These are phyloP conservation scores for Echites panduratus DNA, from an alignment of 257 asterid species.

Conservation along the genomic window DNA sequence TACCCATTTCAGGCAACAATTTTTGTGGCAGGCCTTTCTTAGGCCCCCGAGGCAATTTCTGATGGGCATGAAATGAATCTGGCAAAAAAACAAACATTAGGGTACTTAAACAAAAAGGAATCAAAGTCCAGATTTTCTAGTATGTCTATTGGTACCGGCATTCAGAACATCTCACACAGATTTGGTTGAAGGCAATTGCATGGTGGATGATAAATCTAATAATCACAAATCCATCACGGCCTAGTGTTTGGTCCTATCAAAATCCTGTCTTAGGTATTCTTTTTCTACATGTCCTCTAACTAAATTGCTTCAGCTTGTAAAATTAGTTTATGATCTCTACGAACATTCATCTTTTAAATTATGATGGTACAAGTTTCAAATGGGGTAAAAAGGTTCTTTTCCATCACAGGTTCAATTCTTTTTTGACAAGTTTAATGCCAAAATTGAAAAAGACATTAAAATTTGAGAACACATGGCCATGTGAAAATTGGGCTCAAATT, in stretches of 20 bases:
- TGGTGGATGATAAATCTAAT: not conserved
- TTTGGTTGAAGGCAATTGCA: not conserved
- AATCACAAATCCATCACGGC: not conserved
- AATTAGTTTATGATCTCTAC: not conserved
- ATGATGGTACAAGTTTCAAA: not conserved
- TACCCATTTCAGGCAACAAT: conserved; percentile 34
- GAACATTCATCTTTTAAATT: not conserved
- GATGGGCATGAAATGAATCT: conserved; percentile 54
- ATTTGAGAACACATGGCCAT: not conserved
- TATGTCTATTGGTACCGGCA: not conserved
- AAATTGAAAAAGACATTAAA: not conserved
- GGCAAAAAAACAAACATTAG: conserved; percentile 23
- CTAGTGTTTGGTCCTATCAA: not conserved
- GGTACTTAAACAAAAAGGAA: not conserved
- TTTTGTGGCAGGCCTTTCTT: conserved; percentile 32
- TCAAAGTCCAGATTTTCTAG: not conserved
- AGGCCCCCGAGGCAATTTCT: conserved; percentile 36
- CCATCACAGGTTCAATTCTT: not conserved
- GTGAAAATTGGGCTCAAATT: no score
- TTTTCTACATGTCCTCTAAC: not conserved
- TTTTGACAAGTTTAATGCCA: not conserved
- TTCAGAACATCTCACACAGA: not conserved
- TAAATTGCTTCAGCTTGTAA: not conserved
- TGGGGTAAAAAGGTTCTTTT: not conserved
- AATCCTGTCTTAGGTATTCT: not conserved